Evolutionary conservation across 2,329 filamentous ascomycete genomes (phyloP).

Genomic region (Trichothecium sympodiale): DNA sequence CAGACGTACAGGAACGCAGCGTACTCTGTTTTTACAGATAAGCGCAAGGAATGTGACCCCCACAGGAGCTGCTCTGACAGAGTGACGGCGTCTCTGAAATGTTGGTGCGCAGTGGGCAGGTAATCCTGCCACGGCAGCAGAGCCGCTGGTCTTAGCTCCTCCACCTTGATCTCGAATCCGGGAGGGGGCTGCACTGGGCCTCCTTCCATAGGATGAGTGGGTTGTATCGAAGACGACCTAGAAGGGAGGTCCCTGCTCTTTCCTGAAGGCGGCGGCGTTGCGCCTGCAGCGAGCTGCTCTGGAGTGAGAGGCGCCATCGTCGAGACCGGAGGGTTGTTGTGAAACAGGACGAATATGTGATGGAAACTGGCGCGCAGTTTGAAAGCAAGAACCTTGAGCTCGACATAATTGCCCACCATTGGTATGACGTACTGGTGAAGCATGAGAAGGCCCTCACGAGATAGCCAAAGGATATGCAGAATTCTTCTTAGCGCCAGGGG

Average conservation of each 20-base stretch:
- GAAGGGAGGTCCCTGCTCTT: slow-evolving; percentile 34
- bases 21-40: slow-evolving; percentile 88
- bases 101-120: slow-evolving; percentile 66
- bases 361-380: slow-evolving; percentile 92
- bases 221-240: slow-evolving; percentile 33
- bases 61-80: slow-evolving; percentile 69
- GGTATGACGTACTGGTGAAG: slow-evolving; percentile 82
- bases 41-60: slow-evolving; percentile 77
- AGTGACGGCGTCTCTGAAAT: slow-evolving; percentile 66
- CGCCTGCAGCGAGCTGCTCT: slow-evolving; percentile 26
- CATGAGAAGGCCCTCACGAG: slow-evolving; percentile 79
- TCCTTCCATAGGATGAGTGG: slow-evolving; percentile 41
- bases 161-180: slow-evolving; percentile 33
- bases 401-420: slow-evolving; percentile 65
- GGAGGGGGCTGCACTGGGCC: slow-evolving; percentile 47
- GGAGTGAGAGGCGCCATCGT: slow-evolving; percentile 42
- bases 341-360: slow-evolving; percentile 92
- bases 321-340: slow-evolving; percentile 75
- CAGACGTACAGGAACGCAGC: slow-evolving; percentile 91
- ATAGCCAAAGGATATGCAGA: slow-evolving; percentile 86
- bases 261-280: slow-evolving; percentile 24
- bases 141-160: slow-evolving; percentile 51
- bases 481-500: slow-evolving; percentile 76
- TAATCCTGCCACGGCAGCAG: slow-evolving; percentile 73
- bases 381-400: slow-evolving; percentile 80